Base-by-base conservation (phyloP, 2,329 filamentous ascomycete genomes). In the Chaetomiaceae sp. region DNA sequence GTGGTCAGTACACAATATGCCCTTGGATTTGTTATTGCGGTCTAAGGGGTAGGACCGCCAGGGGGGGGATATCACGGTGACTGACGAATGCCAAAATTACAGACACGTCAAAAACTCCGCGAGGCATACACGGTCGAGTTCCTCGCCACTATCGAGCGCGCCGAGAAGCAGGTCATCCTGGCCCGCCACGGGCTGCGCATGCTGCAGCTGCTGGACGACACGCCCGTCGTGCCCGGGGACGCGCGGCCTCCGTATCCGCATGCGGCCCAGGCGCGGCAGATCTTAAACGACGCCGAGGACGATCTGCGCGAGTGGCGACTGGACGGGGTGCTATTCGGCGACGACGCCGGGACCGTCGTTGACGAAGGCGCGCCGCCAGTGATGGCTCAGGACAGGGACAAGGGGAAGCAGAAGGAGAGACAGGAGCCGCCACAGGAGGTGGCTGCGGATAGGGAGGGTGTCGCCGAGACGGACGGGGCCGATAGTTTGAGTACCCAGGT, bases 81-180 rank as follows among this genome's bases (percentile, higher is more conserved):
- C 37, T 12, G 17, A 20, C 13, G 13, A 25, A 13, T 19, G 37
- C 37, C 6, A 14, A 10, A 14, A 14, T 16, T 1, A 21, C 55
- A 93, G 87, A 97, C 93, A 31, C 87, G 93, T 51, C 87, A 93
- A 70, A 97, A 96, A 73, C 78, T 99, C 71, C 96, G 95, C 73
- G 89, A 96, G 70, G 89, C 93, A 20, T 97, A 92, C 66, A 88
- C 91, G 59, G 70, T 87, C 54, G 90, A 97, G 67, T 88, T 96
- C 58, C 82, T 87, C 14, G 90, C 91, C 53, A 88, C 90, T 17
- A 95, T 99, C 61, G 93, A 99, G 75, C 87, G 92, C 27, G 90
- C 90, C 20, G 93, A 97, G 75, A 97, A 97, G 74, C 93, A 99
- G 68, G 87, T 92, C 62, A 88, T 99, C 54, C 80, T 99, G 14